Base-by-base conservation (phyloP, 116 monocot species). In the Dioscorea cayenensis region DNA sequence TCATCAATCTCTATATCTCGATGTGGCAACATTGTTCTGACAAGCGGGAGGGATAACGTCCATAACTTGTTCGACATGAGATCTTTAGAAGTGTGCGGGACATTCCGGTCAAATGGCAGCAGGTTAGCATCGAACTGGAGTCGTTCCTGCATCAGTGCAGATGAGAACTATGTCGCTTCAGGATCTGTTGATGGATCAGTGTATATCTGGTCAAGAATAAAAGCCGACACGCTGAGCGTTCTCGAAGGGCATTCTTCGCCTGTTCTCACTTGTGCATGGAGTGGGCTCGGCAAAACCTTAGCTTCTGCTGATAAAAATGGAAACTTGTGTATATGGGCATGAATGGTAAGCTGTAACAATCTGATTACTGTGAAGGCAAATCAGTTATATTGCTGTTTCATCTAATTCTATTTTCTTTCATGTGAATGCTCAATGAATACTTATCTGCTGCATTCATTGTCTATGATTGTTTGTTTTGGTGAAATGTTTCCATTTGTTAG, bases 21-120 rank as follows among this genome's bases (percentile, higher is more conserved):
- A 36, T 79, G 68, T 51, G 87, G 91, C 28, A 89, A 87, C 58
- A 5, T 83, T 8, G 77, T 95, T 59, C 51, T 95, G 62, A 85
- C 95, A 27, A 95, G 92, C 62, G 95, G 95, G 52, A 91, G 81
- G 70, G 95, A 92, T 49, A 95, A 95, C 58, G 48, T 87, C 21
- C 89, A 92, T 32, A 92, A 95, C 72, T 65, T 95, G 43, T 91
- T 89, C 51, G 95, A 95, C 51, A 36, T 87, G 65, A 86, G 95
- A 66, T 79, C 85, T 18, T 66, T 92, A 73, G 95, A 89, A 77
- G 78, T 95, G 0, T 86, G 87, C 55, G 87, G 79, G 12, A 85
- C 84, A 18, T 89, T 92, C n/a, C 78, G 79, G 51, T 84, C 82
- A 7, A 81, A 16, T 36, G 83, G 86, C 29, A 91, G 72, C 66